phyloP scores from a whole-genome alignment of 306 rosid genomes.

The Fragaria ananassa region DNA sequence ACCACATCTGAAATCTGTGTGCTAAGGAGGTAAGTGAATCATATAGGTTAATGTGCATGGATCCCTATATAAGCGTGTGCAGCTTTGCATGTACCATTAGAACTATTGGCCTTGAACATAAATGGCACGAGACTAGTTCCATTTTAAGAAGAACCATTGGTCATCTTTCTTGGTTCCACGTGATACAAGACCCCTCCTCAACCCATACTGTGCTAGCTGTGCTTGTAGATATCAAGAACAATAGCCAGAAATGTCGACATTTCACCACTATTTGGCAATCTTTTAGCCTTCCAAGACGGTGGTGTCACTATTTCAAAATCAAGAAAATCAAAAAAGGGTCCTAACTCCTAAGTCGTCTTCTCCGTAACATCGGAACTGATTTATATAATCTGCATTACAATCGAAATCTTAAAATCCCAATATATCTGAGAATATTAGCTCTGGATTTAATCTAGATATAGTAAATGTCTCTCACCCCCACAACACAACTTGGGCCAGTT shows the following conservation, averaged over 20 bases:
- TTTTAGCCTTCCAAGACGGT: not conserved
- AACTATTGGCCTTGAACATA: not conserved
- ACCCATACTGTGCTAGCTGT: not conserved
- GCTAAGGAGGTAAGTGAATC: constrained; percentile 5
- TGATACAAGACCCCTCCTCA: not conserved
- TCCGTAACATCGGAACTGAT: not conserved
- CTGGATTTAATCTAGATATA: not conserved
- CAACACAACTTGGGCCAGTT: not conserved
- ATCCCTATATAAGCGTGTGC: constrained; percentile 14
- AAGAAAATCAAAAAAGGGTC: not conserved
- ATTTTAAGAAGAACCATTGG: not conserved
- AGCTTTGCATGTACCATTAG: not conserved
- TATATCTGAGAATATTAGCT: not conserved
- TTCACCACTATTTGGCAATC: not conserved
- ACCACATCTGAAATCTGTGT: not conserved
- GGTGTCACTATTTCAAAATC: not conserved
- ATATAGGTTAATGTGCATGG: not conserved
- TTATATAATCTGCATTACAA: not conserved
- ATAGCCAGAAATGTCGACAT: not conserved
- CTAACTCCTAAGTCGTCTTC: not conserved
- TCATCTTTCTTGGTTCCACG: constrained; percentile 11
- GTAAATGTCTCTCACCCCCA: not conserved
- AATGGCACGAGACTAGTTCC: not conserved
- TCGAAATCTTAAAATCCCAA: not conserved
- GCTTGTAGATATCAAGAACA: not conserved